phyloP scores from a whole-genome alignment of 169 alveolate species.

The Eimeria mitis region DNA sequence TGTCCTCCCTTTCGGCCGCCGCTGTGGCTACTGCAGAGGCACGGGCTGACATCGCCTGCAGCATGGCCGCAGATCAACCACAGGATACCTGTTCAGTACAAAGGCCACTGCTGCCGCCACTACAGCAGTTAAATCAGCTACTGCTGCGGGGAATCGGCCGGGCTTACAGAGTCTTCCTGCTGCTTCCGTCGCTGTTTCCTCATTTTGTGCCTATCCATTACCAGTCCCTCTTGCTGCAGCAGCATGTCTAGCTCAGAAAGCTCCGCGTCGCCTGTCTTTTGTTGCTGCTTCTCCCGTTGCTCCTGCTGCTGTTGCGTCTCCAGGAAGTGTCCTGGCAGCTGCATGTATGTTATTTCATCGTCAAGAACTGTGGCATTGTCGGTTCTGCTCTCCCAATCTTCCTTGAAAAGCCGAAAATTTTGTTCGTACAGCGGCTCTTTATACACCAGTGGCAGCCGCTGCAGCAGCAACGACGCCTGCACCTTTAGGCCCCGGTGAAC shows the following conservation, averaged over 20 bases:
- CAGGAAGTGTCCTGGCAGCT: slow-evolving; percentile 78
- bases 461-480: slow-evolving; percentile 82
- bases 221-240: slow-evolving; percentile 73
- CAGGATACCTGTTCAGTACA: not conserved
- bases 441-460: slow-evolving; percentile 83
- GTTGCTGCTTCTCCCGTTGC: slow-evolving; percentile 45
- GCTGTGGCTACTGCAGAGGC: slow-evolving; percentile 31
- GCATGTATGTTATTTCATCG: slow-evolving; percentile 81
- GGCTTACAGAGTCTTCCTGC: slow-evolving; percentile 51
- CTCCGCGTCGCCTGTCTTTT: slow-evolving; percentile 76
- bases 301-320: slow-evolving; percentile 75
- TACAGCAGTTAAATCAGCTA: not conserved
- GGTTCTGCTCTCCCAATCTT: slow-evolving; percentile 64
- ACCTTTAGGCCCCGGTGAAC: slow-evolving; percentile 64
- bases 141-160: not conserved
- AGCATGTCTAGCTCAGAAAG: slow-evolving; percentile 76
- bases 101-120: not conserved
- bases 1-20: slow-evolving; percentile 54
- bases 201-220: slow-evolving; percentile 15
- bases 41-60: slow-evolving; percentile 15
- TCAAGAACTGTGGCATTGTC: slow-evolving; percentile 34
- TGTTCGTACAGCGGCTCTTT: slow-evolving; percentile 74
- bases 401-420: slow-evolving; percentile 71
- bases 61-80: not conserved
- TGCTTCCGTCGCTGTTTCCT: slow-evolving; percentile 44